Conservation (phyloP, 2,329 filamentous ascomycete genomes). For the Venturia effusa region DNA sequence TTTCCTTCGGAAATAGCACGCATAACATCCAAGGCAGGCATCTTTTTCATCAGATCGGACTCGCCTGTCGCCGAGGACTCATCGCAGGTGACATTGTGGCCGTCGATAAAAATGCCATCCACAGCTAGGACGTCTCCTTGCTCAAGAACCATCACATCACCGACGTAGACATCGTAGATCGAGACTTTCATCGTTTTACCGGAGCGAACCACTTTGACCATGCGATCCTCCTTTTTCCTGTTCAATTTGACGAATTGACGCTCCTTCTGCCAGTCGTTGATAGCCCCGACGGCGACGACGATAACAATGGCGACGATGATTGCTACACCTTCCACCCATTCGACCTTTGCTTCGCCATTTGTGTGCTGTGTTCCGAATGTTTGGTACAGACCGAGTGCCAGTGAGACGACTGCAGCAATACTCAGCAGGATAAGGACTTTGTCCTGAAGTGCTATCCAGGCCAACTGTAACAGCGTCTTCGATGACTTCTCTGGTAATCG, state of each 20-base stretch:
- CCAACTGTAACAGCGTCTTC: constrained; percentile 58
- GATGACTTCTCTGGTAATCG: constrained; percentile 57
- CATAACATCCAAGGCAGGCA: constrained; percentile 53
- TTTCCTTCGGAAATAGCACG: constrained; percentile 52
- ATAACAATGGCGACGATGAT: constrained; percentile 68
- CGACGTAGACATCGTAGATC: constrained; percentile 60
- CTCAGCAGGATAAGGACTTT: constrained; percentile 66
- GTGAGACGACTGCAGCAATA: constrained; percentile 59
- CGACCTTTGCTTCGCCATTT: constrained; percentile 44
- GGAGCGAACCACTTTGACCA: constrained; percentile 66
- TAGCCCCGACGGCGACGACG: constrained; percentile 65
- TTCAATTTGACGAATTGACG: constrained; percentile 71
- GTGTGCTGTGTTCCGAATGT: constrained; percentile 49
- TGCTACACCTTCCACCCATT: constrained; percentile 75
- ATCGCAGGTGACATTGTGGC: constrained; percentile 59
- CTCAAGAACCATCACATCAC: constrained; percentile 63
- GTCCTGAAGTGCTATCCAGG: constrained; percentile 77
- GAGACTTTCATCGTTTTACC: constrained; percentile 59
- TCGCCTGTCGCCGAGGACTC: constrained; percentile 70
- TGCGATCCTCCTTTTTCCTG: constrained; percentile 65
- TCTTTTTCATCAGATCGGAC: constrained; percentile 62
- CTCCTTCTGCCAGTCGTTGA: constrained; percentile 76
- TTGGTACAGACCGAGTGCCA: constrained; percentile 66
- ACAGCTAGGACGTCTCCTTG: constrained; percentile 63
- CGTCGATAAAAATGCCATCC: constrained; percentile 59